Base-by-base conservation (phyloP, 768 basidiomycete genomes). In the Rhodosporidiobolus sp. region DNA sequence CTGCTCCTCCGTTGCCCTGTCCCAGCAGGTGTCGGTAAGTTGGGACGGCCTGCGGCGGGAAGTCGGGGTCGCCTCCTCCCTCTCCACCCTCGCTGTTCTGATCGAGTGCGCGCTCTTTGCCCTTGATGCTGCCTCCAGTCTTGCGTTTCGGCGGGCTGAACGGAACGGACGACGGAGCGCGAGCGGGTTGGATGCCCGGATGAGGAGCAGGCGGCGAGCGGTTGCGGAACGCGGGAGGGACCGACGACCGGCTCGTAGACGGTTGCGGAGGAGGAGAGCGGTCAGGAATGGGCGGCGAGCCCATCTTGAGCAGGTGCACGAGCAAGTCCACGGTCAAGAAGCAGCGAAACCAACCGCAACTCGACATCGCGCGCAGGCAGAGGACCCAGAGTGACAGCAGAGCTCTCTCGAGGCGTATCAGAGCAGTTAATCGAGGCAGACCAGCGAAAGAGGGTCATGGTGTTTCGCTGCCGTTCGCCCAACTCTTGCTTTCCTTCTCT, bases 51-150 rank as follows among this genome's bases (percentile, higher is more conserved):
- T 50, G 48, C 4, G 56, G 26, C 19, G 65, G 56, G 17, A 58
- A 66, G 52, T 89, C 73, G 83, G 82, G 66, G 89, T 84, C 70
- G 12, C 35, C 17, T 3, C 17, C 14, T 17, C n/a, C 30, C 4
- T 26, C 34, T 34, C 59, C 65, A 43, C 34, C 50, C 28, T 45
- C 43, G 16, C 50, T 65, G 7, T 65, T 55, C 1, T 55, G 28
- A 45, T 54, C 46, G 28, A 30, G 24, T 4, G 71, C 77, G 28
- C 61, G 59, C 50, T 77, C 73, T 56, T 78, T 78, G 14, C 77
- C 77, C 65, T 78, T 78, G 50, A 71, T 34, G 34, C 53, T 73
- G 1, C 74, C 69, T 30, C 74, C 73, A 0, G 66, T 56, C 28
- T 43, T 55, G 24, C 74, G 66, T 45, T 75, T 75, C 1, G 74